These are phyloP conservation scores for Leccinum aurantiacum DNA, from an alignment of 768 basidiomycete genomes.

Conservation along the genomic window DNA sequence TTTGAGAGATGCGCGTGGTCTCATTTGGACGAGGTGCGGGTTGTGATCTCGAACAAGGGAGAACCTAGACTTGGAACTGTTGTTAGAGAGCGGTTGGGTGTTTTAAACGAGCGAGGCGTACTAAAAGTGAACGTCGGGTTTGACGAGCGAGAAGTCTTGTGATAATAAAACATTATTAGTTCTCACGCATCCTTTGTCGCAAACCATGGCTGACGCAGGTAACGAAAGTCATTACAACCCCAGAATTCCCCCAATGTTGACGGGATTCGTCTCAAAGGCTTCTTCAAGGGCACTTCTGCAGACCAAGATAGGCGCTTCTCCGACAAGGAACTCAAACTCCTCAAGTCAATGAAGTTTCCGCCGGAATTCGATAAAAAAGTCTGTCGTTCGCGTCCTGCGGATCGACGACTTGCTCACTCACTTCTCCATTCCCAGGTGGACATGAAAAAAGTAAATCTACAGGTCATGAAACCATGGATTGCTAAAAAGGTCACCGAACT, in stretches of 20 bases:
- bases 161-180: constrained; percentile 5
- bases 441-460: constrained; percentile 91
- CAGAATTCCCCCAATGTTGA: constrained; percentile 12
- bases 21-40: constrained; percentile 25
- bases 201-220: constrained; percentile 61
- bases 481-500: constrained; percentile 89
- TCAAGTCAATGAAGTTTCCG: constrained; percentile 90
- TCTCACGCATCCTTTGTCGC: constrained; percentile 22
- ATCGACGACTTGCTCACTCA: not conserved
- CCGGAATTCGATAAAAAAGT: constrained; percentile 87
- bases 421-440: constrained; percentile 60
- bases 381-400: constrained; percentile 3
- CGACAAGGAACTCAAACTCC: constrained; percentile 89
- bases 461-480: constrained; percentile 93
- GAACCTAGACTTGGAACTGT: constrained; percentile 26
- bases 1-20: constrained; percentile 27
- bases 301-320: constrained; percentile 93
- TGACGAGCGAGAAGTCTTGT: constrained; percentile 33
- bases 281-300: constrained; percentile 89
- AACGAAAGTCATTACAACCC: constrained; percentile 18
- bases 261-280: constrained; percentile 45
- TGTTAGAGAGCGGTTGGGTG: constrained; percentile 23
- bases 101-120: constrained; percentile 27
- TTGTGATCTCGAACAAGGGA: constrained; percentile 33
- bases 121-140: constrained; percentile 32